Base-by-base conservation (phyloP, 768 basidiomycete genomes). In the Boletus rufocinnamomeus region DNA sequence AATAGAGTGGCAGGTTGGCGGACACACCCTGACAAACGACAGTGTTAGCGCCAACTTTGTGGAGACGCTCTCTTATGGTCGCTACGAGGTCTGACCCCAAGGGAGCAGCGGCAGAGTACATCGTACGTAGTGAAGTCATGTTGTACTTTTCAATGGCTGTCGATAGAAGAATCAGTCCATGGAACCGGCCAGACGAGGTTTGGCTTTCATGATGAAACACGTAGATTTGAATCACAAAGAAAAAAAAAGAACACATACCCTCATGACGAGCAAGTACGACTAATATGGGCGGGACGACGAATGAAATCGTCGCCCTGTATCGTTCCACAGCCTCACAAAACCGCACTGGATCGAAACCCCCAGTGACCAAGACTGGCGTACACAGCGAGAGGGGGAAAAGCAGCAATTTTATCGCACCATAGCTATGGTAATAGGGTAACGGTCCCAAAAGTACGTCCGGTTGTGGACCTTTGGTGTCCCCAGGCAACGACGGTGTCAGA, bases 31-130 rank as follows among this genome's bases (percentile, higher is more conserved):
- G 87, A 16, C 74, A 63, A 30, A 88, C 77, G 52, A 57, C 59
- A n/a, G 80, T 63, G 8, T 73, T 65, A 7, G 74, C 72, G 45
- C 82, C 82, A 5, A 76, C 77, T 4, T 75, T 77, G 16, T 76
- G 70, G 32, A 80, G 65, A 49, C 75, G 75, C 14, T 63, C 58
- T 41, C 71, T 64, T 19, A 85, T 82, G 25, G 82, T 75, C 27
- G 77, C 74, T 3, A 83, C 82, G n/a, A 95, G 76, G 3, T 83
- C 81, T 2, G 81, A 78, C 1, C 88, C 87, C 2, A 95, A 74
- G 0, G 94, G 93, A 1, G 94, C 94, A 0, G 93, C 94, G 3
- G 90, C 93, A 5, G 84, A 89, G 59, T 84, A 78, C 35, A 94
- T 63, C 3, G 80, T 65, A 23, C 76, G 67, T 14, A 95, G 66